phyloP scores from a whole-genome alignment of 2,329 filamentous ascomycete genomes.

The Nothophoma quercina region DNA sequence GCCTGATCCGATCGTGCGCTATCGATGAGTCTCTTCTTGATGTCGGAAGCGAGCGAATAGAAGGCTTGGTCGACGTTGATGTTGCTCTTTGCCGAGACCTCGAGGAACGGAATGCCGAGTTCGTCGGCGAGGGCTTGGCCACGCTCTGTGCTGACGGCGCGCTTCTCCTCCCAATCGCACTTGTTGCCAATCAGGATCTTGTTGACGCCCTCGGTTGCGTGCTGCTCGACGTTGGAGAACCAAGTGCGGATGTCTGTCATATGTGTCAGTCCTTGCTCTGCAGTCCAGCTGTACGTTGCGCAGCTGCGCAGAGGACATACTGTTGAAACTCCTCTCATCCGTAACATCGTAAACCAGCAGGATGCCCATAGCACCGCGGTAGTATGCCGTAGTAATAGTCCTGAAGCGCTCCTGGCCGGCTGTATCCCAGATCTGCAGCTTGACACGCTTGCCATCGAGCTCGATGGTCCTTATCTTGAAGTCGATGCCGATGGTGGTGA shows the following conservation, averaged over 20 bases:
- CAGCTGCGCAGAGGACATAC: conserved; percentile 61
- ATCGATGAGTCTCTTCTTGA: conserved; percentile 98
- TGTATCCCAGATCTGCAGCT: conserved; percentile 99
- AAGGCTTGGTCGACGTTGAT: conserved; percentile 99
- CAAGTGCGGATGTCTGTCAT: conserved; percentile 91
- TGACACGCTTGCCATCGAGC: conserved; percentile 97
- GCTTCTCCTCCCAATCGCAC: conserved; percentile 99
- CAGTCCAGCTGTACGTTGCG: neutral
- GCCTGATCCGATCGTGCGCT: conserved; percentile 75
- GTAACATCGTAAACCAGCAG: conserved; percentile 98
- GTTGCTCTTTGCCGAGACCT: conserved; percentile 98
- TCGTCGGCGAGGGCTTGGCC: conserved; percentile 94
- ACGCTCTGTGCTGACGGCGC: conserved; percentile 89
- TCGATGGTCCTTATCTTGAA: conserved; percentile 99
- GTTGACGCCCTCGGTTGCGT: conserved; percentile 98
- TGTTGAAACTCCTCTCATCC: conserved; percentile 93
- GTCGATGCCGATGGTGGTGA: conserved; percentile 99
- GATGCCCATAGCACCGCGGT: conserved; percentile 97
- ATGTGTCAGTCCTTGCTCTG: conserved; percentile 20
- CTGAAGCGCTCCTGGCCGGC: conserved; percentile 98
- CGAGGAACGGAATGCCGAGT: conserved; percentile 96
- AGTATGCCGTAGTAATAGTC: conserved; percentile 98
- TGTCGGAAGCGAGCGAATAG: conserved; percentile 91
- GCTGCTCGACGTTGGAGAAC: conserved; percentile 99
- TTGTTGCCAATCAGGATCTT: conserved; percentile 99